These are phyloP conservation scores for Polygonum maritimum DNA, from an alignment of 148 eudicot species.

Conservation along the genomic window DNA sequence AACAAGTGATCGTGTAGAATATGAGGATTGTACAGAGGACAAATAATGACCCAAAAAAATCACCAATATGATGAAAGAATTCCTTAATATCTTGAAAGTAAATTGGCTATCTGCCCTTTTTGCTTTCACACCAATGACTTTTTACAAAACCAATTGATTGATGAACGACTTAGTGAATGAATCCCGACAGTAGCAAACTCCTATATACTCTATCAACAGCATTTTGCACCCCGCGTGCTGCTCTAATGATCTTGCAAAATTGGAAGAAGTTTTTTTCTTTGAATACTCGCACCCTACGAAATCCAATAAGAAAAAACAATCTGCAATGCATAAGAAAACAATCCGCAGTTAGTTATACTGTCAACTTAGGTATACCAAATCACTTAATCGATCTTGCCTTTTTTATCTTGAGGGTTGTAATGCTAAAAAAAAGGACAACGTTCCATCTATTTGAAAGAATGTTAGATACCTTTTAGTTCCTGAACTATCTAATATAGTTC, in stretches of 20 bases:
- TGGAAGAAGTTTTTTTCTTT: neutral
- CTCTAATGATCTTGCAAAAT: conserved; percentile 10
- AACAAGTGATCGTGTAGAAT: neutral
- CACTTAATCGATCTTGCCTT: too few species aligned
- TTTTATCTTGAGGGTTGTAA: too few species aligned
- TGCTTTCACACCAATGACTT: neutral
- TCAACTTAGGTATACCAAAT: too few species aligned
- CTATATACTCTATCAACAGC: neutral
- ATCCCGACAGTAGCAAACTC: neutral
- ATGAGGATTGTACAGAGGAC: neutral
- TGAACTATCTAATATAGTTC: too few species aligned
- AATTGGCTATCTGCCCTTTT: neutral
- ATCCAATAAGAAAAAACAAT: neutral
- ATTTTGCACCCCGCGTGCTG: conserved; percentile 1
- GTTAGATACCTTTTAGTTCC: too few species aligned
- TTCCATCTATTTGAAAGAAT: too few species aligned
- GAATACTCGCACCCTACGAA: neutral
- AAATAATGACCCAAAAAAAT: neutral
- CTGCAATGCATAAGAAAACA: neutral
- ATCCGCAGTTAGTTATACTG: neutral
- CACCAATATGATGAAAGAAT: neutral
- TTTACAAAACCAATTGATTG: neutral
- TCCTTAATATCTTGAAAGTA: neutral
- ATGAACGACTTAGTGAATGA: conserved; percentile 2
- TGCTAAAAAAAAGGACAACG: too few species aligned